Conservation (phyloP, 2,329 filamentous ascomycete genomes). For the Claviceps sorghi region DNA sequence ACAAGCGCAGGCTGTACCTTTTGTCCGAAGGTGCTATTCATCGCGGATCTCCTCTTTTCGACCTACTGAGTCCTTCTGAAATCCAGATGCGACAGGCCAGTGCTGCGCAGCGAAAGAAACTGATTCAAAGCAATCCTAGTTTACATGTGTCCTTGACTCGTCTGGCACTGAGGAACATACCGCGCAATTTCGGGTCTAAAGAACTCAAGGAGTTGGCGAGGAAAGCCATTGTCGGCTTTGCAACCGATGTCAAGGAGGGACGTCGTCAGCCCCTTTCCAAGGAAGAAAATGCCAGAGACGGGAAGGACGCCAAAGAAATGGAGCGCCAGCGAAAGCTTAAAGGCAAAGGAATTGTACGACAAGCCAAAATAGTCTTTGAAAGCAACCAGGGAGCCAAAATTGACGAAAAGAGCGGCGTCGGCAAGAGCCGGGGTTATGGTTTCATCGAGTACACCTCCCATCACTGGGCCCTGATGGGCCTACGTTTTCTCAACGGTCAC, state of each 20-base stretch:
- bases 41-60: conserved; percentile 61
- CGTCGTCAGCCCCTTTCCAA: conserved; percentile 67
- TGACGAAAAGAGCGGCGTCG: conserved; percentile 58
- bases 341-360: conserved; percentile 74
- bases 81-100: conserved; percentile 80
- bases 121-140: conserved; percentile 82
- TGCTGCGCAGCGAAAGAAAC: conserved; percentile 69
- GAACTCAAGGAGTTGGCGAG: conserved; percentile 82
- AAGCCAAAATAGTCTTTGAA: conserved; percentile 93
- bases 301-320: conserved; percentile 64
- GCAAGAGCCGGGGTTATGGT: conserved; percentile 81
- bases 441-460: conserved; percentile 96
- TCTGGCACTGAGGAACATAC: conserved; percentile 82
- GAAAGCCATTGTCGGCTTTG: conserved; percentile 87
- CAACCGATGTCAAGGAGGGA: conserved; percentile 71
- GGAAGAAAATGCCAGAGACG: conserved; percentile 71
- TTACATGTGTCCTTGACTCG: conserved; percentile 81
- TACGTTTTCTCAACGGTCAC: conserved; percentile 83
- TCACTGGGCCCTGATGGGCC: conserved; percentile 83
- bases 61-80: conserved; percentile 62
- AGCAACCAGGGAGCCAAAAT: conserved; percentile 74
- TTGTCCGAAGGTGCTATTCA: conserved; percentile 75
- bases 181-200: conserved; percentile 68
- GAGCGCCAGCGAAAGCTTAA: conserved; percentile 68
- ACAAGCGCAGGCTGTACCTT: conserved; percentile 82